phyloP scores from a whole-genome alignment of 345 rosid species.

The Arabidopsis thaliana region TAIR10.1 NC_003075.7:244001-244500 shows the following conservation, averaged over 20 bases:
- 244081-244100: conserved; percentile 42
- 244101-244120: conserved; percentile 4
- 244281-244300: conserved; percentile 62
- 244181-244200: conserved; percentile 8
- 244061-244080: conserved; percentile 89
- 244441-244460: conserved; percentile 4
- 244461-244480: conserved; percentile 20
- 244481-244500: conserved; percentile 25
- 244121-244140: neutral
- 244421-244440: conserved; percentile 26
- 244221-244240: conserved; percentile 29
- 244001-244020: conserved; percentile 66
- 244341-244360: conserved; percentile 92
- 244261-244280: conserved; percentile 88
- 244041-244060: conserved; percentile 98
- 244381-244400: conserved; percentile 12
- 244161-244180: neutral
- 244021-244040: conserved; percentile 96
- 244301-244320: conserved; percentile 86
- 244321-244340: conserved; percentile 89
- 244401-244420: conserved; percentile 15
- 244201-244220: conserved; percentile 7
- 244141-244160: neutral
- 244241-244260: conserved; percentile 68
- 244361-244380: conserved; percentile 36